Conservation (phyloP, 306 rosid genomes). For the Quercus aquifolioides region DNA sequence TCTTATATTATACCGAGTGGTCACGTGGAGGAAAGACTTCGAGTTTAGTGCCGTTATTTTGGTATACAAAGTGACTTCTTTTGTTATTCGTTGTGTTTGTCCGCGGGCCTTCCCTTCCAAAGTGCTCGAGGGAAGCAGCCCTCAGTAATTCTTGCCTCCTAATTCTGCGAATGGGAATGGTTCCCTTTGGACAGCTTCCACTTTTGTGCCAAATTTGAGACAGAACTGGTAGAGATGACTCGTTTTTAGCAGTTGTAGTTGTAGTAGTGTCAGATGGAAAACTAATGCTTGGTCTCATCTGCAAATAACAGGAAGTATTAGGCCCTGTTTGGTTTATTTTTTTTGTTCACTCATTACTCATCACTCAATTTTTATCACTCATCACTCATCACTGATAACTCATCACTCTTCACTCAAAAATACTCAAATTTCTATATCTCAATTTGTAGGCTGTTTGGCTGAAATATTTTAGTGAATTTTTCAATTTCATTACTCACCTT, state of each 20-base stretch:
- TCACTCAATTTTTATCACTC: too few relatives aligned
- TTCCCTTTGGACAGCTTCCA: conserved; percentile 70
- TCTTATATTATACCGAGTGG: conserved; percentile 28
- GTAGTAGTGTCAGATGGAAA: neutral
- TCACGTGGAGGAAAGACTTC: neutral
- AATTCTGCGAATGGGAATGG: conserved; percentile 59
- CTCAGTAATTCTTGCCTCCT: conserved; percentile 36
- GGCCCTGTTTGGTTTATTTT: too few relatives aligned
- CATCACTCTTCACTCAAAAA: too few relatives aligned
- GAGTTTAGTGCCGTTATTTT: neutral
- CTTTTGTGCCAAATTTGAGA: conserved; percentile 58
- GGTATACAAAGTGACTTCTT: neutral
- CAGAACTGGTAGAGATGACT: neutral
- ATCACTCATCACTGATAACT: too few relatives aligned
- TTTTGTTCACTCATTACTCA: too few relatives aligned
- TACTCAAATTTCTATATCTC: too few relatives aligned
- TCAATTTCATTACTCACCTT: too few relatives aligned
- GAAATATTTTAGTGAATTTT: too few relatives aligned
- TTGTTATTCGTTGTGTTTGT: neutral
- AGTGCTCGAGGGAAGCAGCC: conserved; percentile 32
- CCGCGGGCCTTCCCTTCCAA: conserved; percentile 33
- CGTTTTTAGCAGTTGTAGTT: neutral
- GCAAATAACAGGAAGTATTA: neutral
- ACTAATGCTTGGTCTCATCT: conserved; percentile 40
- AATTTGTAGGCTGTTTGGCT: too few relatives aligned